Percentiles rank a stretch among this genome's conserved stretches.
These are phyloP conservation scores for Gnomoniopsis sp. DNA, from an alignment of 2,329 filamentous ascomycete species.

Conservation along the genomic window DNA sequence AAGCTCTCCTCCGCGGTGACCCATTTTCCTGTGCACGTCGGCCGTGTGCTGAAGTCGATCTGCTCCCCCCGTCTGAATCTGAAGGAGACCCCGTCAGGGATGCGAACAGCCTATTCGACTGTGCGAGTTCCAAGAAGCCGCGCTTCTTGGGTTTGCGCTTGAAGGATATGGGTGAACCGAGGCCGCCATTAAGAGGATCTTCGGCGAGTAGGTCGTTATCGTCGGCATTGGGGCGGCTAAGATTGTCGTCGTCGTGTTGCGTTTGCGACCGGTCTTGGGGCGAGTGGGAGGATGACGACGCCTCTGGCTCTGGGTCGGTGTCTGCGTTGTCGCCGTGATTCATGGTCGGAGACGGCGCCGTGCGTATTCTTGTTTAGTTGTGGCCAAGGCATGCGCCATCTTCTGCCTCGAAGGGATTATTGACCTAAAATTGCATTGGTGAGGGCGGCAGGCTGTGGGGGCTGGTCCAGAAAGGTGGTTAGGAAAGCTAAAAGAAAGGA, in stretches of 20 bases:
- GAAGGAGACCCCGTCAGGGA: constrained; percentile 35
- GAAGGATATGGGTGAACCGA: constrained; percentile 60
- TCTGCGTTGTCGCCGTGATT: constrained; percentile 16
- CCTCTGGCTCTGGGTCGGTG: constrained; percentile 26
- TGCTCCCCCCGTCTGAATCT: constrained; percentile 3
- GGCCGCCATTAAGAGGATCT: constrained; percentile 51
- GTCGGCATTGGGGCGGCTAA: constrained; percentile 29
- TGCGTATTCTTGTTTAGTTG: constrained; percentile 5
- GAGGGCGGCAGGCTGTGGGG: not conserved
- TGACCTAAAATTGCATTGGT: constrained; percentile 2
- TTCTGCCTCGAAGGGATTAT: constrained; percentile 7
- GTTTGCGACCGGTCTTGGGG: constrained; percentile 27
- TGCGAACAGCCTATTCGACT: constrained; percentile 46
- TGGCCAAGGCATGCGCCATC: constrained; percentile 10
- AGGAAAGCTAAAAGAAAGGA: not conserved
- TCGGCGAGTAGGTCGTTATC: constrained; percentile 43
- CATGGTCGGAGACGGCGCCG: constrained; percentile 17
- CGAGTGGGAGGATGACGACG: constrained; percentile 24
- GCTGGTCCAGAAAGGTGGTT: not conserved
- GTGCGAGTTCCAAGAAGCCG: constrained; percentile 36
- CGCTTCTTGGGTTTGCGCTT: constrained; percentile 63
- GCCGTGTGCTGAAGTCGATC: not conserved
- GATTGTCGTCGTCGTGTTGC: constrained; percentile 42
- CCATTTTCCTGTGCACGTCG: constrained; percentile 7
- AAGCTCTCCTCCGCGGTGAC: constrained; percentile 2